Base-by-base conservation (phyloP, 78 protist species). In the Parvularia atlantis region DNA sequence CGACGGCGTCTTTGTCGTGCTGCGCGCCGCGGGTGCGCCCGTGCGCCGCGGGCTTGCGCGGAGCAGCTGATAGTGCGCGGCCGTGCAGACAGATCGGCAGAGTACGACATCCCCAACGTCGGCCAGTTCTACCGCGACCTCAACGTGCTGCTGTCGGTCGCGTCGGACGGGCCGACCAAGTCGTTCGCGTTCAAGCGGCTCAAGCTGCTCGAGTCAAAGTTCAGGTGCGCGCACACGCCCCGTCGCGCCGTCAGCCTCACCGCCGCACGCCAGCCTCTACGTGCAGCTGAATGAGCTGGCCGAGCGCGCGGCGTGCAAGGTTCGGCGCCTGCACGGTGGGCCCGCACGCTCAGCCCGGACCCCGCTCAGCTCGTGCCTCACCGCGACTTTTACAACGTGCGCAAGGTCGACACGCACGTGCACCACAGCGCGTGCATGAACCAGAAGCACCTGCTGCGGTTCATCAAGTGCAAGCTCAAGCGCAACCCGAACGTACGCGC, bases 371-470 rank as follows among this genome's bases (percentile, higher is more conserved):
- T 22, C 26, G 50, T 58, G 20, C 90, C 96, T 19, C 96, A 91
- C 66, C 73, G 97, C 48, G 98, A 94, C 67, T 94, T 91, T 58
- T 92, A 94, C 83, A 91, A 94, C 70, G 84, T 87, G 36, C 83
- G 92, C 56, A 95, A 92, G 78, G 98, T 96, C 31, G 97, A 96
- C 83, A 93, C 96, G 30, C 96, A 93, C 79, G 84, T 96, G n/a
- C 99, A 93, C 67, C 89, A 81, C 39, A 65, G 91, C 17, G 78
- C 96, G 14, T 78, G 87, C 36, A 93, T 96, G 97, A 93, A 82
- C 74, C 90, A 86, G 67, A 86, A 87, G 79, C 97, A 94, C 64
- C 75, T 97, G 35, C 78, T 95, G 46, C 87, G 89, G 44, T 97
- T 95, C 82, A 97, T 97, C 69, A 89, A 90, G 74, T 36, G 61